These are phyloP conservation scores for Monosporascus ibericus DNA, from an alignment of 2,329 filamentous ascomycete species.

Conservation along the genomic window DNA sequence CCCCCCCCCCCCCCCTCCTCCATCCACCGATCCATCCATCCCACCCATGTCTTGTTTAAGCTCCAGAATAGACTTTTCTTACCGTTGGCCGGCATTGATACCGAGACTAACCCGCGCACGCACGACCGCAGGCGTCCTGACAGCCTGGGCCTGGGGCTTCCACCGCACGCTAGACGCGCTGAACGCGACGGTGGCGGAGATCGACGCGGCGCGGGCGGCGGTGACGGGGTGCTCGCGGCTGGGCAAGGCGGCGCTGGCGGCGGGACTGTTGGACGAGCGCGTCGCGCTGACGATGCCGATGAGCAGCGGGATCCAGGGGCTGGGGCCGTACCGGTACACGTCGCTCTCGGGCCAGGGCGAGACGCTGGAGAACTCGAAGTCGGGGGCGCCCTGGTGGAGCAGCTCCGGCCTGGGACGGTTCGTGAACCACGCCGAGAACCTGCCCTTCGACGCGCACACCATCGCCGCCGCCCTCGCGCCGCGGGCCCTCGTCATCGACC, in stretches of 20 bases:
- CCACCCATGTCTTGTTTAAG: not conserved
- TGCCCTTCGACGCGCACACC: conserved; percentile 53
- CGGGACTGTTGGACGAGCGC: conserved; percentile 44
- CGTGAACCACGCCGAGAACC: conserved; percentile 46
- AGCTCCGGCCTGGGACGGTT: conserved; percentile 45
- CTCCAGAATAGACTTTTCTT: too few species aligned
- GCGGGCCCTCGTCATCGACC: conserved; percentile 48
- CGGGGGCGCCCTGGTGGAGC: conserved; percentile 51
- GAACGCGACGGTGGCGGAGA: conserved; percentile 39
- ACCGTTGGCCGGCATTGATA: too few species aligned
- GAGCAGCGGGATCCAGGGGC: conserved; percentile 49
- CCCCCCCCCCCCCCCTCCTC: too few species aligned
- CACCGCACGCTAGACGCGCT: conserved; percentile 47
- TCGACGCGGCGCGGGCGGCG: conserved; percentile 34
- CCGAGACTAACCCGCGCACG: not conserved
- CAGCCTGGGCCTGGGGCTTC: conserved; percentile 51
- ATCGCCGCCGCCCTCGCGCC: conserved; percentile 54
- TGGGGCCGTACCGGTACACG: conserved; percentile 46
- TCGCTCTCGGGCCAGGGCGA: conserved; percentile 38
- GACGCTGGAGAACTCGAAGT: conserved; percentile 43
- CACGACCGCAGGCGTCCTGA: conserved; percentile 35
- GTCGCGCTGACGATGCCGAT: conserved; percentile 51
- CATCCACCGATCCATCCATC: not conserved
- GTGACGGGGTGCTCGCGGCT: conserved; percentile 50
- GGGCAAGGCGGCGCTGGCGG: conserved; percentile 47